These are phyloP conservation scores for Penicillium angulare DNA, from an alignment of 495 filamentous ascomycete species.

Conservation along the genomic window DNA sequence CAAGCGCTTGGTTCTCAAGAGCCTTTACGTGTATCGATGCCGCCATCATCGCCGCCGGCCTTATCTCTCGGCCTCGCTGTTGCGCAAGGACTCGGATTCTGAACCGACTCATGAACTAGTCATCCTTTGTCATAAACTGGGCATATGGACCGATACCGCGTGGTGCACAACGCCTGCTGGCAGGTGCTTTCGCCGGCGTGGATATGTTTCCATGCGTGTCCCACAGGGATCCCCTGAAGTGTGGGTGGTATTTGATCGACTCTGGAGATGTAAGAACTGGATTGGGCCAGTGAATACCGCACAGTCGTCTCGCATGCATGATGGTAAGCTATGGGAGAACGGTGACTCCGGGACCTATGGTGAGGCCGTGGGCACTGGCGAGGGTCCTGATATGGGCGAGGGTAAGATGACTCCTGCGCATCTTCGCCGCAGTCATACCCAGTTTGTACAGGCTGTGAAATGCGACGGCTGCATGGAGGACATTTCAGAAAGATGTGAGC, in stretches of 20 bases:
- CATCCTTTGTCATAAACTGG: conserved; percentile 58
- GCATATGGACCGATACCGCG: conserved; percentile 63
- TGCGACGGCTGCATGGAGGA: conserved; percentile 54
- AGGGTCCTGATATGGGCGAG: conserved; percentile 42
- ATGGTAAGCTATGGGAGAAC: conserved; percentile 60
- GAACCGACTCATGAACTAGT: conserved; percentile 63
- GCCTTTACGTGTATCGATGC: conserved; percentile 60
- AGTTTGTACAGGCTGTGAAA: conserved; percentile 51
- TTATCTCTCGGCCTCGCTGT: conserved; percentile 54
- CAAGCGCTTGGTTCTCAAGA: conserved; percentile 52
- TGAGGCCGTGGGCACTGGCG: conserved; percentile 53
- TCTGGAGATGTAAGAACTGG: conserved; percentile 61
- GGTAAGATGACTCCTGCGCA: conserved; percentile 56
- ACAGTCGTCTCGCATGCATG: conserved; percentile 19
- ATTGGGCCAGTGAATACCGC: conserved; percentile 43
- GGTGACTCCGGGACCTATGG: conserved; percentile 53
- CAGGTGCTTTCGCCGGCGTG: conserved; percentile 54
- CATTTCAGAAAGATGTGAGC: conserved; percentile 59
- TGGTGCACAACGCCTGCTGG: conserved; percentile 63
- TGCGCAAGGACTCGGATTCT: conserved; percentile 58
- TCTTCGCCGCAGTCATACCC: conserved; percentile 52
- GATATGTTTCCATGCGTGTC: conserved; percentile 56
- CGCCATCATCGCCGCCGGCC: conserved; percentile 59
- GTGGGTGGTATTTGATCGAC: conserved; percentile 63
- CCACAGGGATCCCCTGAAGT: conserved; percentile 54